Base-by-base conservation (phyloP, 768 basidiomycete species). In the Lyophyllum decastes region DNA sequence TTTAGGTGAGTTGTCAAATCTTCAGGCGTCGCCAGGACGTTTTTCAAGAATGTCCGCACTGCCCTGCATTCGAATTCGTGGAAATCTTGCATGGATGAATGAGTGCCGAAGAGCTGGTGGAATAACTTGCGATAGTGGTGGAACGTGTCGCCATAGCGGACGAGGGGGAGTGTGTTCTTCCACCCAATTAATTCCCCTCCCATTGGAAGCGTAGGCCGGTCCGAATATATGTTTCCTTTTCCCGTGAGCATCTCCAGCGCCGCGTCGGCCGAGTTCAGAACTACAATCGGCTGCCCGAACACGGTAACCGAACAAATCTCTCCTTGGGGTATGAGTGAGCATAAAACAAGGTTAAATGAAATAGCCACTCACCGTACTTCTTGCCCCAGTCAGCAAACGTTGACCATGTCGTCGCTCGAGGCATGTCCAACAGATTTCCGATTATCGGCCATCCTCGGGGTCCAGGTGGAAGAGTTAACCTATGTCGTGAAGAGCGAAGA, bases 111-210 rank as follows among this genome's bases (percentile, higher is more conserved):
- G 6, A 11, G 11, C 30, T 33, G 30, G 30, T 33, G 30, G 30
- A 33, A 65, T 1, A 63, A 24, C 41, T 57, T 62, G 4, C 65
- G 55, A 30, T 62, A 59, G 16, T 22, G 54, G 34, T 52, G 50
- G 14, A 59, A 54, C 21, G 46, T 52, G 9, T 53, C 49, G 4
- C 66, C 64, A 27, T 65, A 63, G 4, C 55, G 59, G 1, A 59
- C 25, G 2, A 65, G 46, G 6, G 49, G 19, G 11, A 60, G 22
- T 2, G 27, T 55, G 30, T 65, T 60, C 21, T 60, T 52, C 58
- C 61, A 65, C 3, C 68, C 66, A 8, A 59, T 40, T 14, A 69
- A 57, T 19, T 78, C 76, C 14, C 75, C 76, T 8, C 73, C 72
- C 76, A 80, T 46, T 40, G 40, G 7, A 16, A 8, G 35, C 35